Conservation (phyloP, 495 filamentous ascomycete species). For the Astrothelium macrocarpum region DNA sequence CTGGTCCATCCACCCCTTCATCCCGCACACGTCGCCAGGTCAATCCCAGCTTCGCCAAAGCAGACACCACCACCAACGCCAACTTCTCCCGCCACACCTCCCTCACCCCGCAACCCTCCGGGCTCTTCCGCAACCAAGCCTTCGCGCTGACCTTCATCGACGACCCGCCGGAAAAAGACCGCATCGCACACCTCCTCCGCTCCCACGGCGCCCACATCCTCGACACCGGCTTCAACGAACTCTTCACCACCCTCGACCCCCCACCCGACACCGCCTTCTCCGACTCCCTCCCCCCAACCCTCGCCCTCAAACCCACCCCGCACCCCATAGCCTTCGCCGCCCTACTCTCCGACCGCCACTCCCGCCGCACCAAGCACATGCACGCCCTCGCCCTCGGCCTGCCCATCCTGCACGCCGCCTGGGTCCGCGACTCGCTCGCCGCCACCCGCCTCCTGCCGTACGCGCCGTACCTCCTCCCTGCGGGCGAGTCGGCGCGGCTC, state of each 20-base stretch:
- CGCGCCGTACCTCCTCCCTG: conserved; percentile 73
- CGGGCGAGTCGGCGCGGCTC: conserved; percentile 69
- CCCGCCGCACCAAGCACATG: conserved; percentile 86
- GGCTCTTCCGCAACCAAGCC: conserved; percentile 63
- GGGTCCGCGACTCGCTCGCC: conserved; percentile 66
- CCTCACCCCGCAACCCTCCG: conserved; percentile 6
- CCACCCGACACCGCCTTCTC: conserved; percentile 19
- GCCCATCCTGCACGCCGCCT: conserved; percentile 70
- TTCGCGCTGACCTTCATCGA: conserved; percentile 67
- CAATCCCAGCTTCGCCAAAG: conserved; percentile 11
- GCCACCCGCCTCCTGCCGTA: conserved; percentile 51
- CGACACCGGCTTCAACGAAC: conserved; percentile 66
- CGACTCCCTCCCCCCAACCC: not conserved
- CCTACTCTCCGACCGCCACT: conserved; percentile 78
- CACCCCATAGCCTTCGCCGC: conserved; percentile 63
- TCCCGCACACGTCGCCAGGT: conserved; percentile 20
- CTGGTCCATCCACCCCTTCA: conserved; percentile 15
- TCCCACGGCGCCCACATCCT: conserved; percentile 65
- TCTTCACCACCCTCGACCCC: conserved; percentile 52
- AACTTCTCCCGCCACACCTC: conserved; percentile 10
- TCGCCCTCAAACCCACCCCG: conserved; percentile 42
- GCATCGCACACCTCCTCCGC: conserved; percentile 40
- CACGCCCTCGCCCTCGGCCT: conserved; percentile 86
- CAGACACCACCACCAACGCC: not conserved
- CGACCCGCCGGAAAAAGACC: conserved; percentile 43